A percentile compares a stretch with the other conserved stretches of the same genome.
These are phyloP conservation scores for Carpinus fangiana DNA, from an alignment of 306 rosid species.

Conservation along the genomic window DNA sequence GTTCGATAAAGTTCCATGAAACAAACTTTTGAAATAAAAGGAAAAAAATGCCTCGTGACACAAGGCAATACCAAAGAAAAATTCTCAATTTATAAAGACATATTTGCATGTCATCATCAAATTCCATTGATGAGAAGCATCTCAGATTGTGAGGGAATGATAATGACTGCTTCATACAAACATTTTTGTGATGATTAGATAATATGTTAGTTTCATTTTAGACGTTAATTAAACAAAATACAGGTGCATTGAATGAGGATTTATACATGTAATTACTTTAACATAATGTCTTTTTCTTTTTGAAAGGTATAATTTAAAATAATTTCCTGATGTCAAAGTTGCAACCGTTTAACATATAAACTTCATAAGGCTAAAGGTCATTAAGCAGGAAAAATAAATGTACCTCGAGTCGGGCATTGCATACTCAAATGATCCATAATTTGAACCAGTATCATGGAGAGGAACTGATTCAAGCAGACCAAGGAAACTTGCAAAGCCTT, in stretches of 20 bases:
- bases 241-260: neutral
- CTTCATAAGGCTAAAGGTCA: constrained; percentile 17
- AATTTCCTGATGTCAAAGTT: neutral
- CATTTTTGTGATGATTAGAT: neutral
- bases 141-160: neutral
- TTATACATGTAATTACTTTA: neutral
- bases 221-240: neutral
- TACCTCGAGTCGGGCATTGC: constrained; percentile 77
- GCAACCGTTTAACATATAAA: neutral
- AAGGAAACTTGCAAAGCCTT: constrained; percentile 78
- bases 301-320: neutral
- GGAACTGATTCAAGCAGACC: constrained; percentile 90
- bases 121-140: neutral
- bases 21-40: neutral
- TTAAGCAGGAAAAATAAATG: constrained; percentile 4
- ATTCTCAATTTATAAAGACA: neutral
- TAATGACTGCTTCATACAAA: neutral
- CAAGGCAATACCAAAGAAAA: neutral
- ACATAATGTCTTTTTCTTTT: neutral
- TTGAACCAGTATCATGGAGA: constrained; percentile 64
- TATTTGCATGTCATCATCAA: neutral
- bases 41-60: neutral
- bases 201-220: neutral
- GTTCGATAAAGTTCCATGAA: neutral
- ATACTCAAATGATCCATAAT: constrained; percentile 62